Conservation (phyloP, 164 flowering plant species). For the Macadamia integrifolia region DNA sequence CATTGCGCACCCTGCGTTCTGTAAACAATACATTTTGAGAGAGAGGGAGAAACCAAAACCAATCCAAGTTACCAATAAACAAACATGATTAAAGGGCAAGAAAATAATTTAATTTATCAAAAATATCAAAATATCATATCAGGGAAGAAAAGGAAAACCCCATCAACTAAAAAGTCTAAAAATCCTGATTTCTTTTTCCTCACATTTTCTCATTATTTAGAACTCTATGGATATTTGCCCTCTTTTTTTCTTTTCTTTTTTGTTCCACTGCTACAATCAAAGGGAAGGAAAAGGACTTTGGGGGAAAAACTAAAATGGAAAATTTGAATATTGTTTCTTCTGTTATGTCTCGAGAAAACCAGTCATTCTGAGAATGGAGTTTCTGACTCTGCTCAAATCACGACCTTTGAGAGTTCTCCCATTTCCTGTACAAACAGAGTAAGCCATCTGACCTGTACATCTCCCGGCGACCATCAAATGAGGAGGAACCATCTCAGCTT, state of each 20-base stretch:
- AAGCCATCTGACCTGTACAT: constrained; percentile 37
- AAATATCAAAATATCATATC: no score
- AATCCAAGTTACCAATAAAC: no score
- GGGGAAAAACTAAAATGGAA: not conserved
- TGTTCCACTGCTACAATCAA: not conserved
- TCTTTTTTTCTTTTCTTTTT: not conserved
- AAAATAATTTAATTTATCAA: no score
- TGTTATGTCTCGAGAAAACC: not conserved
- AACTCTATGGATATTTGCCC: not conserved
- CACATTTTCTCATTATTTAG: no score
- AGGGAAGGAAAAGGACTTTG: not conserved
- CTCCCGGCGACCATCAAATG: constrained; percentile 23
- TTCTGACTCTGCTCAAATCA: constrained; percentile 59
- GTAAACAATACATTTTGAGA: no score
- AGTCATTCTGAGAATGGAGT: constrained; percentile 31
- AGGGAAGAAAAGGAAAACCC: no score
- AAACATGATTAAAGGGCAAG: no score
- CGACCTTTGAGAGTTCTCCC: constrained; percentile 71
- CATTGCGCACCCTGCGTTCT: no score
- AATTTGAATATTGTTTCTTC: not conserved
- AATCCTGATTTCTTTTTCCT: no score
- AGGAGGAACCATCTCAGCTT: constrained; percentile 47
- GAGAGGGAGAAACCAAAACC: no score
- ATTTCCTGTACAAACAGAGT: constrained; percentile 50
- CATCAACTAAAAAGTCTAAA: no score